A percentile compares a stretch with the other conserved stretches of the same genome.
Conservation (phyloP, 345 rosid genomes). For the Lepidium didymum region DNA sequence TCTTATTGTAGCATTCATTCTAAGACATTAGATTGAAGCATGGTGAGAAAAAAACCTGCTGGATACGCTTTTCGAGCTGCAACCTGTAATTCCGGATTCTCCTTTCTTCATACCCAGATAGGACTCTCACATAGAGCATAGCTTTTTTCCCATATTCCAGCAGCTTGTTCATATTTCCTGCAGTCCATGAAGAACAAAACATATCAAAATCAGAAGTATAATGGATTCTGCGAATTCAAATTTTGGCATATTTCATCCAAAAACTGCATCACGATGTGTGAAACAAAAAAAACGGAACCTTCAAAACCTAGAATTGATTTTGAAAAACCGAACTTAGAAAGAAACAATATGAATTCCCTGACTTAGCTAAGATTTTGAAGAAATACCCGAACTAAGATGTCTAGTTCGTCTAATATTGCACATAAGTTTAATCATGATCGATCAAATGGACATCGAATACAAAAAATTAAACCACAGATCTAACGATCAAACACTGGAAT, state of each 20-base stretch:
- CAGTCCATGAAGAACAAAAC: neutral
- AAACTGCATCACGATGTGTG: neutral
- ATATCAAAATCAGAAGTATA: neutral
- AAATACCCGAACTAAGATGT: neutral
- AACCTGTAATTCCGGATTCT: constrained; percentile 68
- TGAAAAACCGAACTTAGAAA: neutral
- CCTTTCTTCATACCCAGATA: constrained; percentile 91
- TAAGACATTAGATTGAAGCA: neutral
- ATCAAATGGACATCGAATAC: neutral
- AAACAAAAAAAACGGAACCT: neutral
- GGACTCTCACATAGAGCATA: constrained; percentile 73
- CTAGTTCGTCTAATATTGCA: neutral
- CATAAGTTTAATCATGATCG: neutral
- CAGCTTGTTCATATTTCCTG: constrained; percentile 55
- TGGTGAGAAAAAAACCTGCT: constrained; percentile 37
- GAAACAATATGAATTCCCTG: neutral
- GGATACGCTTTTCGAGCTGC: constrained; percentile 69
- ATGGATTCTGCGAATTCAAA: neutral
- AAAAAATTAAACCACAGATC: neutral
- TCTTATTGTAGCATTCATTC: neutral
- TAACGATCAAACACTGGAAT: neutral
- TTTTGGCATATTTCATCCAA: neutral
- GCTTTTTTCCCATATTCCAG: constrained; percentile 82
- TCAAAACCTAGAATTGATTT: neutral
- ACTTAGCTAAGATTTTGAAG: neutral